Evolutionary conservation across 208 protist genomes (phyloP).

Genomic region (Acanthamoeba triangularis): DNA sequence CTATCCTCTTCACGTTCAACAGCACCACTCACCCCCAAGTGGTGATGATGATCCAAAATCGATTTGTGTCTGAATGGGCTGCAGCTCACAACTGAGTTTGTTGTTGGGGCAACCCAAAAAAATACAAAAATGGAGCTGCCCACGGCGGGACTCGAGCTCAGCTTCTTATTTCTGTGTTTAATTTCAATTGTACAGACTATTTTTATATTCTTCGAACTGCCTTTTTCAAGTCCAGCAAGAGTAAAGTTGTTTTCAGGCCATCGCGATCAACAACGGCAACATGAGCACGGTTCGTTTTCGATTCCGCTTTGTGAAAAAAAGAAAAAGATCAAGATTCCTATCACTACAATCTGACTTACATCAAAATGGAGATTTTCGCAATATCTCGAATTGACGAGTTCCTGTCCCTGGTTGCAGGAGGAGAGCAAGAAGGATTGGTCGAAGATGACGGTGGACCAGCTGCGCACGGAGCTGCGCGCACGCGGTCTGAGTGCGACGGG

Average conservation of each 20-base stretch:
- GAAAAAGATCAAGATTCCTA: too few relatives aligned
- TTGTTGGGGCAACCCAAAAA: not conserved
- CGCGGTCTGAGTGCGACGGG: not conserved
- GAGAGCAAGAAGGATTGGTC: slow-evolving; percentile 18
- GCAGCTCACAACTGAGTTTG: not conserved
- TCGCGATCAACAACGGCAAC: too few relatives aligned
- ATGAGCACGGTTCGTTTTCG: too few relatives aligned
- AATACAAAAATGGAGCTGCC: not conserved
- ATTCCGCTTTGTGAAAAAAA: too few relatives aligned
- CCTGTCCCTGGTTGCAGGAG: too few relatives aligned
- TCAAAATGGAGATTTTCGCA: too few relatives aligned
- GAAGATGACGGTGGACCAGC: slow-evolving; percentile 44
- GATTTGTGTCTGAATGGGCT: not conserved
- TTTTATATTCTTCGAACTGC: not conserved
- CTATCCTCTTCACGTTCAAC: not conserved
- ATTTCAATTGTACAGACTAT: too few relatives aligned
- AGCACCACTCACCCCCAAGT: not conserved
- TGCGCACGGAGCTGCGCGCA: not conserved
- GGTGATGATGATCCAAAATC: not conserved
- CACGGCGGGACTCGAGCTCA: too few relatives aligned
- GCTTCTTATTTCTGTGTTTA: too few relatives aligned
- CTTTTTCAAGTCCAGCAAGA: too few relatives aligned
- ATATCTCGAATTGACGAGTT: too few relatives aligned
- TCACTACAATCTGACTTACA: too few relatives aligned
- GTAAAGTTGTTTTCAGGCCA: not conserved